Base-by-base conservation (phyloP, 306 rosid species). In the Quercus parvula region DNA sequence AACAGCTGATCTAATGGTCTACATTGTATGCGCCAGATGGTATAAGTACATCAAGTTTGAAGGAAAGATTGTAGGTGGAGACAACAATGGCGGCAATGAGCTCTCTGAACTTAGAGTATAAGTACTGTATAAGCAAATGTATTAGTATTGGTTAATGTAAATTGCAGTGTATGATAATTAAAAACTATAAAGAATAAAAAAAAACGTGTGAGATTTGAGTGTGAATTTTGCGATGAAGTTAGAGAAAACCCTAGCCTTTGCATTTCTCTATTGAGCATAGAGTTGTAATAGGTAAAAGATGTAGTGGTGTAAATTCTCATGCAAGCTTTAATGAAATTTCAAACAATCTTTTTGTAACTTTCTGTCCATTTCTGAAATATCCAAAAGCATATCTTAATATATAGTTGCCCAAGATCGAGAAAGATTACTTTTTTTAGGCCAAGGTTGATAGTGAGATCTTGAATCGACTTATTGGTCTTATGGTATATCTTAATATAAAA, bases 11-110 rank as follows among this genome's bases (percentile, higher is more conserved):
- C 78, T 93, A 10, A 35, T 57, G 3, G 61, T 89, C 52, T 91
- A 91, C 73, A n/a, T 93, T 57, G 38, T 71, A 20, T 84, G 91
- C 76, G 97, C 97, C 24, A 88, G 51, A 68, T 93, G 96, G 96
- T 93, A 93, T 59, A 93, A 86, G 71, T 90, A 86, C 24, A 73
- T 86, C 81, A 89, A 87, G 61, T 93, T 93, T 84, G 88, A 88
- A 82, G 89, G 76, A 22, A 87, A 79, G 54, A 74, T 18, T 76
- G 78, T 54, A 17, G 81, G 20, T 76, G 78, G 58, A n/a, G 82
- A 82, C 24, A 72, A 77, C 33, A 46, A 66, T 56, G 55, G 10
- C 13, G 59, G 10, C 13, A 22, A 25, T 4, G 51, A 51, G 30
- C 63, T 55, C 5, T 30, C 64, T n/a, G 83, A 75, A 56, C 35